These are phyloP conservation scores for Hypomyces perniciosus DNA, from an alignment of 2,329 filamentous ascomycete species.

Conservation along the genomic window DNA sequence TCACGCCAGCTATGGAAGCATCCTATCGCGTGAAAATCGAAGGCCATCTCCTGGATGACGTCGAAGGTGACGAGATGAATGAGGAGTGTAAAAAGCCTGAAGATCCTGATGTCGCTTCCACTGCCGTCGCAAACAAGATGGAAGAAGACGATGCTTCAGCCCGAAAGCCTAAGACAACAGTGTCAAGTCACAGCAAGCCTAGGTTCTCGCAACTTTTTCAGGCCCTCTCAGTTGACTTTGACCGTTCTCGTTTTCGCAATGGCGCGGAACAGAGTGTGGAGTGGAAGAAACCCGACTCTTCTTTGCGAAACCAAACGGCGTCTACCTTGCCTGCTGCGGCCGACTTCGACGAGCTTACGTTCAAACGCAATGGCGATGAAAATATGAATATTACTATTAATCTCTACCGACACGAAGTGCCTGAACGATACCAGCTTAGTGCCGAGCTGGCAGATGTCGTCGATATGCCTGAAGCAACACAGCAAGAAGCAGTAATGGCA, in stretches of 20 bases:
- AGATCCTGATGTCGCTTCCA: constrained; percentile 31
- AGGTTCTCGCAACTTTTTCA: constrained; percentile 78
- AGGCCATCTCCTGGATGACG: constrained; percentile 71
- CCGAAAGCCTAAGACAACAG: constrained; percentile 29
- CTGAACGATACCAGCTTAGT: constrained; percentile 77
- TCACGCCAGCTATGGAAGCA: constrained; percentile 68
- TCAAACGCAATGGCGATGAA: constrained; percentile 87
- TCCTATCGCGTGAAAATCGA: constrained; percentile 90
- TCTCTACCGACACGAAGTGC: constrained; percentile 74
- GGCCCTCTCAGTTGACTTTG: constrained; percentile 68
- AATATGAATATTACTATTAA: constrained; percentile 89
- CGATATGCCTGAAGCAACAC: constrained; percentile 80
- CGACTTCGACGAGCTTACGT: constrained; percentile 86
- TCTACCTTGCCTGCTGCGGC: constrained; percentile 47
- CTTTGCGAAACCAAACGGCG: constrained; percentile 41
- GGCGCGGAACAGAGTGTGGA: constrained; percentile 58
- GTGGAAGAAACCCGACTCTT: constrained; percentile 76
- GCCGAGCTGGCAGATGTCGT: constrained; percentile 75
- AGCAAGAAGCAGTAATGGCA: constrained; percentile 81
- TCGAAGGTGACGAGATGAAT: constrained; percentile 52
- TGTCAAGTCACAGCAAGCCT: constrained; percentile 38
- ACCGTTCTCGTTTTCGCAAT: constrained; percentile 53
- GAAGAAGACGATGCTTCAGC: constrained; percentile 20
- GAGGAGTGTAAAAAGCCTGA: constrained; percentile 19
- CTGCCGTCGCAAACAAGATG: constrained; percentile 21